Percentiles rank a stretch among this genome's conserved stretches.
Conservation (phyloP, 2,329 filamentous ascomycete species). For the Fusarium floridanum region DNA sequence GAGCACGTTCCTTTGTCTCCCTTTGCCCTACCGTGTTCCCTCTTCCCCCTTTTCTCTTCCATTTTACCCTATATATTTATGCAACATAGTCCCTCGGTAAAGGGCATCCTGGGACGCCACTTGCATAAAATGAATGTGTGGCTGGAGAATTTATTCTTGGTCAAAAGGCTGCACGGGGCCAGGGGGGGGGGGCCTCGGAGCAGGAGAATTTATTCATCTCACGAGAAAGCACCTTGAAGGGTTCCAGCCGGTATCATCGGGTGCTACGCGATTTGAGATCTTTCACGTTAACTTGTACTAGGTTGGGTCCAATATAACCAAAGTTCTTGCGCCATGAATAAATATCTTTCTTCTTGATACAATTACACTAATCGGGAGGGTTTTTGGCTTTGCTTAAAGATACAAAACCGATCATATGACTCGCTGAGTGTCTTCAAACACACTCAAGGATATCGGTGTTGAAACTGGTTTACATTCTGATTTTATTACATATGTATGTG, state of each 20-base stretch:
- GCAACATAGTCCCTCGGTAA: neutral
- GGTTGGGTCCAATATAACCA: too few species aligned
- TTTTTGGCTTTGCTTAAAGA: neutral
- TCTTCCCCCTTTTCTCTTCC: neutral
- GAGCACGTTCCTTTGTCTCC: neutral
- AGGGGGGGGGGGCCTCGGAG: too few species aligned
- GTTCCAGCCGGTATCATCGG: too few species aligned
- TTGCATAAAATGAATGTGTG: neutral
- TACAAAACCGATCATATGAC: neutral
- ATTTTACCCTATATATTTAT: neutral
- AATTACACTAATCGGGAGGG: too few species aligned
- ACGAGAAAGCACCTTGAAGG: neutral
- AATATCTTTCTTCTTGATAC: too few species aligned
- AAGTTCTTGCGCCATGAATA: too few species aligned
- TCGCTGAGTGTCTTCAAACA: neutral
- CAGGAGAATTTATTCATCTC: neutral
- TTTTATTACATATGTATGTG: accelerated
- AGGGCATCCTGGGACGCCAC: neutral
- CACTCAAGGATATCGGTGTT: neutral
- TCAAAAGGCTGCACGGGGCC: too few species aligned
- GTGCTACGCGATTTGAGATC: too few species aligned
- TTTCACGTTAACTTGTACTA: too few species aligned
- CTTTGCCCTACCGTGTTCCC: neutral
- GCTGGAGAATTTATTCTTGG: neutral
- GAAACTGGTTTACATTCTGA: neutral